Evolutionary conservation across 352 stramenopile species (phyloP).

Genomic region (Phytophthora aleatoria): DNA sequence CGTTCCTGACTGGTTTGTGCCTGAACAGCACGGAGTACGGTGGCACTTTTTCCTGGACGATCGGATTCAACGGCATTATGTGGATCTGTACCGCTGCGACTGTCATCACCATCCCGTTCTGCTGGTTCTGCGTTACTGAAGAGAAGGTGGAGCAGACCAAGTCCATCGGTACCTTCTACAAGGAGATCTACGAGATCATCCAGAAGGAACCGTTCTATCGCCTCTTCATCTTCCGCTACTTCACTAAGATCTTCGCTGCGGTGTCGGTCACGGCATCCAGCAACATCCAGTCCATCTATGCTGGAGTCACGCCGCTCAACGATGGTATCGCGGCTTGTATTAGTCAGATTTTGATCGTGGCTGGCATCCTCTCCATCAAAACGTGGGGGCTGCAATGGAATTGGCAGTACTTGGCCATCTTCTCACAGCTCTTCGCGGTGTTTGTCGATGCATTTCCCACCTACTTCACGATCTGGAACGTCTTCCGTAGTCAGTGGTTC

Average conservation of each 20-base stretch:
- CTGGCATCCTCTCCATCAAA: constrained; percentile 38
- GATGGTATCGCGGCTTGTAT: constrained; percentile 32
- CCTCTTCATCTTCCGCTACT: constrained; percentile 40
- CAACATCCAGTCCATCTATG: constrained; percentile 38
- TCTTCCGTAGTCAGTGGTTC: too few species aligned
- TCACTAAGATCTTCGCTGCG: constrained; percentile 36
- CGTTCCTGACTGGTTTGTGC: constrained; percentile 46
- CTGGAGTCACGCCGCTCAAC: constrained; percentile 32
- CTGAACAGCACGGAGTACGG: constrained; percentile 53
- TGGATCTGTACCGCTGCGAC: constrained; percentile 29
- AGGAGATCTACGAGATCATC: constrained; percentile 41
- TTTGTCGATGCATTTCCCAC: too few species aligned
- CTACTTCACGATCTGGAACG: too few species aligned
- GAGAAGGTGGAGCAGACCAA: constrained; percentile 28
- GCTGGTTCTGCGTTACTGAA: constrained; percentile 50
- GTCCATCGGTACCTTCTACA: constrained; percentile 27
- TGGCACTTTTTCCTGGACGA: constrained; percentile 47
- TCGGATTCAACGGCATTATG: constrained; percentile 55
- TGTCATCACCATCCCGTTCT: constrained; percentile 35
- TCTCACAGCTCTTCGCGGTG: too few species aligned
- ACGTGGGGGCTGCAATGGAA: not conserved
- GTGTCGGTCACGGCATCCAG: constrained; percentile 33
- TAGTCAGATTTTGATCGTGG: constrained; percentile 27
- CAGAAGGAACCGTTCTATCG: constrained; percentile 41
- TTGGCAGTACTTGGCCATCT: not conserved